A percentile compares a stretch with the other conserved stretches of the same genome.
Evolutionary conservation across 768 basidiomycete species (phyloP).

Genomic region (Rhodotorula paludigena): DNA sequence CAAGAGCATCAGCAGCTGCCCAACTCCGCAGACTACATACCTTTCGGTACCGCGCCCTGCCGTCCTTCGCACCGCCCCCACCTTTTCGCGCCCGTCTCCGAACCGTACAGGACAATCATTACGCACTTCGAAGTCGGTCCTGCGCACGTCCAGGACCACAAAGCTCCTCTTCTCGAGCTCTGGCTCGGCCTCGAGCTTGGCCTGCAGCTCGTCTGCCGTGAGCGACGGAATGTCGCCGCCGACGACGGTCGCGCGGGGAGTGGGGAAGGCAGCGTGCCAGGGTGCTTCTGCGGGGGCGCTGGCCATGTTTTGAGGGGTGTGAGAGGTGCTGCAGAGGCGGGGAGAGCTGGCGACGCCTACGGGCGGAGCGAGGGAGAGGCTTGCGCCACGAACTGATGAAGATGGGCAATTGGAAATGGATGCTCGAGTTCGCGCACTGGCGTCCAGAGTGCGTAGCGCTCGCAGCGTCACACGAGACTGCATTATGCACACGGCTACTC

Average conservation of each 20-base stretch:
- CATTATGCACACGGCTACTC: too few species aligned
- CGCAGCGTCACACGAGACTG: too few species aligned
- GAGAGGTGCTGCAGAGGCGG: background rate
- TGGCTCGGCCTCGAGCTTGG: background rate
- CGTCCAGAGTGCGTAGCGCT: too few species aligned
- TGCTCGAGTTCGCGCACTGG: too few species aligned
- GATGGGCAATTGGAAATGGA: too few species aligned
- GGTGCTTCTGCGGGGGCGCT: background rate
- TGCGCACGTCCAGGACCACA: conserved; percentile 49
- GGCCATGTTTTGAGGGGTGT: background rate
- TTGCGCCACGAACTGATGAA: too few species aligned
- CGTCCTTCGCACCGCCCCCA: background rate
- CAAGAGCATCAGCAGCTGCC: background rate
- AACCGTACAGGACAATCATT: too few species aligned
- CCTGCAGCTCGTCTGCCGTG: background rate
- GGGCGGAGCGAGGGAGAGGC: too few species aligned
- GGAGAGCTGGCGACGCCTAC: too few species aligned
- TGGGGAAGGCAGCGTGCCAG: conserved; percentile 20
- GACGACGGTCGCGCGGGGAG: background rate
- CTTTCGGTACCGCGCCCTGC: background rate
- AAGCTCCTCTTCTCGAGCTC: conserved; percentile 34
- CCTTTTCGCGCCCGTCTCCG: too few species aligned
- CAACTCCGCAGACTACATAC: too few species aligned
- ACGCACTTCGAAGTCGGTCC: conserved; percentile 50
- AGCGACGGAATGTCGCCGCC: background rate